These are phyloP conservation scores for Astragalus glycyphyllos DNA, from an alignment of 306 rosid genomes.

Conservation along the genomic window DNA sequence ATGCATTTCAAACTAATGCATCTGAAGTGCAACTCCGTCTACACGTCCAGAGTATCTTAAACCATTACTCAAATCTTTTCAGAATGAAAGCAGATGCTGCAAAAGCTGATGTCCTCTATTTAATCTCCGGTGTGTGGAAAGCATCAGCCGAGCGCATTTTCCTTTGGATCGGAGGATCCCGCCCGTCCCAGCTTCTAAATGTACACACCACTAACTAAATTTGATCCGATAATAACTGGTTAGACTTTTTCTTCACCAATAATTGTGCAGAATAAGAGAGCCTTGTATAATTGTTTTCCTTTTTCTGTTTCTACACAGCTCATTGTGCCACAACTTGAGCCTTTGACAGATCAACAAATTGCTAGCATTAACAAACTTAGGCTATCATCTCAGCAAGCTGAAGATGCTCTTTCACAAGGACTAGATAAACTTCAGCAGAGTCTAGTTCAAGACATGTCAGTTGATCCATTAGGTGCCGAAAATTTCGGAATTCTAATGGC, in stretches of 20 bases:
- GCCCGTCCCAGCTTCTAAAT: slow-evolving; percentile 89
- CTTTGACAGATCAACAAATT: slow-evolving; percentile 63
- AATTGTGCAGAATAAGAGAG: no score
- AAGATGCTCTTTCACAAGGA: slow-evolving; percentile 89
- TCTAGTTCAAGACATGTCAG: slow-evolving; percentile 58
- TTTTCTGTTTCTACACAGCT: slow-evolving; percentile 51
- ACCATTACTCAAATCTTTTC: slow-evolving; percentile 73
- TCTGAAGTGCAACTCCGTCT: slow-evolving; percentile 63
- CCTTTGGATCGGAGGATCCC: slow-evolving; percentile 98
- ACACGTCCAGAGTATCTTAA: slow-evolving; percentile 67
- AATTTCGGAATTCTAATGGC: slow-evolving; percentile 63
- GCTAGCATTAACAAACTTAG: slow-evolving; percentile 48
- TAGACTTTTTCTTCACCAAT: slow-evolving; percentile 1
- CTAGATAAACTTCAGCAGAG: slow-evolving; percentile 81
- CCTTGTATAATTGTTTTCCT: background rate
- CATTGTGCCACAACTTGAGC: slow-evolving; percentile 64
- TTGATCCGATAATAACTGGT: slow-evolving; percentile 32
- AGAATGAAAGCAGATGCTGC: slow-evolving; percentile 82
- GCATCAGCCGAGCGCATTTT: slow-evolving; percentile 81
- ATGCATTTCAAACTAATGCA: slow-evolving; percentile 65
- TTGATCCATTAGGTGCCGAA: slow-evolving; percentile 49
- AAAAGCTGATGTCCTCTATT: slow-evolving; percentile 76
- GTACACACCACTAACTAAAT: slow-evolving; percentile 47
- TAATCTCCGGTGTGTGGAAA: slow-evolving; percentile 88
- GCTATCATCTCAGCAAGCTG: slow-evolving; percentile 84